Base-by-base conservation (phyloP, 2,329 filamentous ascomycete genomes). In the Penicillium vulpinum region DNA sequence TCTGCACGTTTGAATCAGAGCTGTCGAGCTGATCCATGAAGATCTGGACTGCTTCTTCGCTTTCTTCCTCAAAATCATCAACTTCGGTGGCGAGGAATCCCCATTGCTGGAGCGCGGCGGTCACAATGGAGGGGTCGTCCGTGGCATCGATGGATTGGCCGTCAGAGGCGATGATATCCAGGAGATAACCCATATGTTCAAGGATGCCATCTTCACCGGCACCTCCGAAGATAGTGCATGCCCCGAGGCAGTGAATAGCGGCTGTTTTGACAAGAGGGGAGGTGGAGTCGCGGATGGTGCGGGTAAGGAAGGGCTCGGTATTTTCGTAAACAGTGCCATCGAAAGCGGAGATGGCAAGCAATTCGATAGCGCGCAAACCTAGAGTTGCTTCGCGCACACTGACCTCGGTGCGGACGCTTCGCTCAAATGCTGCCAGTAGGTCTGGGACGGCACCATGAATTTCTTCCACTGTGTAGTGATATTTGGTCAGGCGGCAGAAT, bases 11-110 rank as follows among this genome's bases (percentile, higher is more conserved):
- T 0, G 86, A 78, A 57, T 91, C 87, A 31, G 81, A 81, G 70
- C 89, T 91, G 58, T 92, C 87, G 18, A 96, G 87, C 73, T 96
- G 92, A 46, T 96, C 91, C 40, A 90, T 86, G 65, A 96, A 91
- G 2, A 88, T 87, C 51, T 94, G 89, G 66, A 94, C 83, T 16
- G 90, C 88, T 28, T 85, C 77, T 61, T 91, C 87, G 31, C 88
- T 90, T 58, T 86, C 81, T 16, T 84, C 82, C 63, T 90, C 85
- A 41, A 92, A 80, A 66, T 93, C 89, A 4, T 92, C 88, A 7
- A 93, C 78, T 58, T 89, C 85, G 4, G 89, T 92, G 5, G 89
- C 89, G 5, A 95, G 82, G 62, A 93, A 88, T 1, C 88, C 88
- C 90, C 91, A 96, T 57, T 88, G 85, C 62, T 88, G 83, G 1